Evolutionary conservation across 768 basidiomycete species (phyloP).

Genomic region (Nevesoporus exiguus): DNA sequence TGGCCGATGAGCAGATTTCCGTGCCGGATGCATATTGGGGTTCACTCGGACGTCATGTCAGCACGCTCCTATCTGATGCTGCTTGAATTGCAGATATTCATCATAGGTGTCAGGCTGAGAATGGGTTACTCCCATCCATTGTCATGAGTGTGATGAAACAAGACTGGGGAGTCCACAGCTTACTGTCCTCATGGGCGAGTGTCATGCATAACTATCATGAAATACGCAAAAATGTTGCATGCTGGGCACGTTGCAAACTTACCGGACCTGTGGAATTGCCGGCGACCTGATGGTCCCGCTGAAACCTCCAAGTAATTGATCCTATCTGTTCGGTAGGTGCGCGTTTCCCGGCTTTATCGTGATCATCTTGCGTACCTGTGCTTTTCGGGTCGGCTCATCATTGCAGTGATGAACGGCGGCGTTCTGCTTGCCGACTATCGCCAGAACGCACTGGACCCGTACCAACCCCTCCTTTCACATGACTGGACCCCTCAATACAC

Average conservation of each 20-base stretch:
- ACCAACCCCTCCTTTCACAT: neutral
- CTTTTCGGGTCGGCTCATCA: neutral
- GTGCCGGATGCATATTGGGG: neutral
- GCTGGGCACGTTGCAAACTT: neutral
- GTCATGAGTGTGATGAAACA: neutral
- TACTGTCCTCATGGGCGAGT: neutral
- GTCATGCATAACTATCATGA: neutral
- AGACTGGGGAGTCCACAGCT: neutral
- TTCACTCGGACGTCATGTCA: neutral
- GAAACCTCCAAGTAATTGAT: neutral
- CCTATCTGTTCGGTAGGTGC: slow-evolving; percentile 1
- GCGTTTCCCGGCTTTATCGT: slow-evolving; percentile 8
- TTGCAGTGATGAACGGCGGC: neutral
- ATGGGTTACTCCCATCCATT: neutral
- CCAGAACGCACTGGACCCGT: neutral
- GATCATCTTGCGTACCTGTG: neutral
- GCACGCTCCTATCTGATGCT: neutral
- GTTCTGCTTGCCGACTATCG: neutral
- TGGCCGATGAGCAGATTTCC: neutral
- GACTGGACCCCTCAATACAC: neutral
- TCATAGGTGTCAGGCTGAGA: neutral
- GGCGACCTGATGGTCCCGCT: neutral
- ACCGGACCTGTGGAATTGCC: neutral
- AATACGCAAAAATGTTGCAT: neutral
- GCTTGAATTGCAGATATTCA: neutral